phyloP scores from a whole-genome alignment of 495 filamentous ascomycete species.

The Aspergillus heteromorphus region DNA sequence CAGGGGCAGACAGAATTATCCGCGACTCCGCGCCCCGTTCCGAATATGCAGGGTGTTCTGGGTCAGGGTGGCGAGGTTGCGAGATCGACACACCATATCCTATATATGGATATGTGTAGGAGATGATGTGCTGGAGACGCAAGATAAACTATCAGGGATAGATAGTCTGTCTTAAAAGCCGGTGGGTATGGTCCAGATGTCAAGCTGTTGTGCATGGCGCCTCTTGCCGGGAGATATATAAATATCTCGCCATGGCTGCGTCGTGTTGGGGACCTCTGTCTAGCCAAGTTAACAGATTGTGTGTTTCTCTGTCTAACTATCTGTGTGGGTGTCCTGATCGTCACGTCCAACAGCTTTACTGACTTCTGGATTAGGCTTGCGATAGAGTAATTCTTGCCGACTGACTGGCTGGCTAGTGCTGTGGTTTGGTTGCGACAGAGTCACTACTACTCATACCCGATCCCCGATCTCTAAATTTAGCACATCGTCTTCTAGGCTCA shows the following conservation, averaged over 20 bases:
- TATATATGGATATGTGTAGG: no score
- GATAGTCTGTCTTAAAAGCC: no score
- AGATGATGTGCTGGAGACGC: no score
- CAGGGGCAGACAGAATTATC: no score
- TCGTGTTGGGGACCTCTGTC: background rate
- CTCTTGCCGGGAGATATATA: background rate
- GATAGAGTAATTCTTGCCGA: background rate
- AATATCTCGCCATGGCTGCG: background rate
- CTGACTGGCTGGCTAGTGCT: background rate
- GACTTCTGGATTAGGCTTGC: background rate
- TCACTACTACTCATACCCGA: background rate
- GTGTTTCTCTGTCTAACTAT: no score
- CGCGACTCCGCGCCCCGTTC: no score
- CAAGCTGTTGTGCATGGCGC: background rate
- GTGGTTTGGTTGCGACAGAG: background rate
- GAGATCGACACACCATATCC: no score
- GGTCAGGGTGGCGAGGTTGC: no score
- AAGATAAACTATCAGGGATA: no score
- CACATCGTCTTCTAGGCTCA: slow-evolving; percentile 55
- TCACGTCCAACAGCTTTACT: background rate
- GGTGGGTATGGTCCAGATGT: background rate
- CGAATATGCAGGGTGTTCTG: no score
- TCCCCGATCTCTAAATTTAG: slow-evolving; percentile 33
- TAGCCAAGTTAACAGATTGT: background rate
- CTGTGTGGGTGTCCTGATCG: no score